Base-by-base conservation (phyloP, 805 yeast genomes). In the Lachancea meyersii region DNA sequence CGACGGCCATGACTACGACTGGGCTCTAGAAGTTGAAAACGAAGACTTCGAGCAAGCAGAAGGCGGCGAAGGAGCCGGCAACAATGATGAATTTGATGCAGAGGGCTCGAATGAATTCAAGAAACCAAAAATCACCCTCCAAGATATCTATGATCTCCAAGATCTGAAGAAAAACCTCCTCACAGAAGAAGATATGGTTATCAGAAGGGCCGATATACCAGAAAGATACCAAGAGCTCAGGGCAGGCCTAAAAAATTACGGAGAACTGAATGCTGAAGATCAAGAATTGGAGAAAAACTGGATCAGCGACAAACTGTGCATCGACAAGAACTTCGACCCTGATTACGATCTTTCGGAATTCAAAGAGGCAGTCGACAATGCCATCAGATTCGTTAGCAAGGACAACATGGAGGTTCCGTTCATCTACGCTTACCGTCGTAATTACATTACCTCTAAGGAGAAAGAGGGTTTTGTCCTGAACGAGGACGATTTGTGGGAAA, bases 1-100 rank as follows among this genome's bases (percentile, higher is more conserved):
- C 51, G 94, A 88, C 62, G 98, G 98, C 40, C 88, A 81, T 50
- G 97, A 91, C 58, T 93, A 93, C 64, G 96, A 86, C 44, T 93
- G 98, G 97, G 98, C 98, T 10, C 70, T 93, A 43, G 96, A 87
- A 57, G 93, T 86, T 22, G 96, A 89, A 65, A 79, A 76, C 48
- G 82, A 76, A 51, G 81, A 75, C 38, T 80, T 77, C n/a, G 74
- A 71, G 37, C 68, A 69, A n/a, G 79, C 70, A 35, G 57, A 60
- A 8, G 69, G 60, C 18, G 46, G 44, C 4, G 54, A 45, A 3
- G 60, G 50, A 20, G 63, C 55, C 16, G 65, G 59, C 33, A 63
- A 52, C 10, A 65, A 53, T 21, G 70, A 63, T 23, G 67, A 57
- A 22, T 68, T 64, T 33, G 70, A 67, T 28, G 71, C 65, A 19